Percentiles rank a stretch among this genome's conserved stretches.
phyloP scores from a whole-genome alignment of 2,329 filamentous ascomycete species.

The Cercospora canescens region DNA sequence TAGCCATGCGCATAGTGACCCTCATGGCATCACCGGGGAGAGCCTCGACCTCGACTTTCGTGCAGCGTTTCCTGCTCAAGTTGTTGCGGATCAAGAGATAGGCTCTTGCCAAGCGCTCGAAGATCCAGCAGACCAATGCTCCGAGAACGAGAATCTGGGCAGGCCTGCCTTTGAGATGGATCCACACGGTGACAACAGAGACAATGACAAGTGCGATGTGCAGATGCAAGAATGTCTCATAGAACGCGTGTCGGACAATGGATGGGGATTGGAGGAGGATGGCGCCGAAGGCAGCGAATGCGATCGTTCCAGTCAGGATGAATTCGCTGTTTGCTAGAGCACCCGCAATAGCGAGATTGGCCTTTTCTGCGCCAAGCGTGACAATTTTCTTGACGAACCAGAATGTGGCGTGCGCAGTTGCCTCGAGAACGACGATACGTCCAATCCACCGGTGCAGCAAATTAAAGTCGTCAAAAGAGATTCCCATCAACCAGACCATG shows the following conservation, averaged over 20 bases:
- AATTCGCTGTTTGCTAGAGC: conserved; percentile 47
- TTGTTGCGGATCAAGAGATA: conserved; percentile 65
- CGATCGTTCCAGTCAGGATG: conserved; percentile 64
- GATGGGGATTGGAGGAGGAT: conserved; percentile 70
- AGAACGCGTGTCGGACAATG: conserved; percentile 73
- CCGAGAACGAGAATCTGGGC: conserved; percentile 63
- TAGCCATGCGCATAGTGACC: conserved; percentile 71
- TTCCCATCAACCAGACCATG: conserved; percentile 67
- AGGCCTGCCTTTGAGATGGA: conserved; percentile 58
- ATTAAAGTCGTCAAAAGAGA: conserved; percentile 83
- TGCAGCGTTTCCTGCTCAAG: conserved; percentile 62
- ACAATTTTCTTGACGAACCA: conserved; percentile 53
- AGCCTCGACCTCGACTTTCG: conserved; percentile 69
- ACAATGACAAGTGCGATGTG: conserved; percentile 66
- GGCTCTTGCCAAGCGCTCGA: conserved; percentile 63
- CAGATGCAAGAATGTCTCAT: conserved; percentile 73
- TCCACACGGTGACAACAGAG: conserved; percentile 65
- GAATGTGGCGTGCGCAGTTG: conserved; percentile 64
- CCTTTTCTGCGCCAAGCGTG: conserved; percentile 40
- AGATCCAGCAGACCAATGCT: conserved; percentile 66
- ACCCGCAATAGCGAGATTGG: conserved; percentile 51
- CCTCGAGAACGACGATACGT: conserved; percentile 71
- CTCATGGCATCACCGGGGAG: conserved; percentile 74
- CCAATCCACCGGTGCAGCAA: conserved; percentile 79
- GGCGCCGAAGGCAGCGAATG: conserved; percentile 59